Percentiles rank a stretch among this genome's conserved stretches.
Conservation (phyloP, 352 stramenopile species). For the Phytophthora pluvialis region DNA sequence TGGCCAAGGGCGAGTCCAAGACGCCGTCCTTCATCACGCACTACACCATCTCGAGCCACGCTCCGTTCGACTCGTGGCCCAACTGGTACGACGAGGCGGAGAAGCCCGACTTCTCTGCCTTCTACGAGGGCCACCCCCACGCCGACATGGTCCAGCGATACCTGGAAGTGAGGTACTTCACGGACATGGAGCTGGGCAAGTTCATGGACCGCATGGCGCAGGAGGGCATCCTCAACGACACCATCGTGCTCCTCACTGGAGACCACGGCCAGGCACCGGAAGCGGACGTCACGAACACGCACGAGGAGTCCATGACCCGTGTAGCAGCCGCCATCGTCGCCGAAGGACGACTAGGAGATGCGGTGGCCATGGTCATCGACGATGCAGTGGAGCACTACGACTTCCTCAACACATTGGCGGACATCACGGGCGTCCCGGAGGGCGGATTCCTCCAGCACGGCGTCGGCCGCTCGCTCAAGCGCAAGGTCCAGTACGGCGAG, state of each 20-base stretch:
- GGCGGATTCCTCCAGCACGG: slow-evolving; percentile 44
- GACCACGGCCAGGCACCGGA: slow-evolving; percentile 58
- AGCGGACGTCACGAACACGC: slow-evolving; percentile 41
- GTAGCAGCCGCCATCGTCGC: slow-evolving; percentile 41
- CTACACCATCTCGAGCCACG: slow-evolving; percentile 70
- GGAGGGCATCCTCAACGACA: slow-evolving; percentile 55
- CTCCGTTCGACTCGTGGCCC: slow-evolving; percentile 43
- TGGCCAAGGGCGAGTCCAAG: slow-evolving; percentile 32
- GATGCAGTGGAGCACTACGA: slow-evolving; percentile 47
- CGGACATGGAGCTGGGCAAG: slow-evolving; percentile 49
- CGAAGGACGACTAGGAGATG: slow-evolving; percentile 40
- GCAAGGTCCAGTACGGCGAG: slow-evolving; percentile 37
- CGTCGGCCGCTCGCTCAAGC: slow-evolving; percentile 51
- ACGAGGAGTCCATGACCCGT: slow-evolving; percentile 41
- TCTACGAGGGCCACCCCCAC: slow-evolving; percentile 36
- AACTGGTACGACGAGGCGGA: slow-evolving; percentile 42
- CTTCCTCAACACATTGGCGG: slow-evolving; percentile 45
- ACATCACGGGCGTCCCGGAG: slow-evolving; percentile 42
- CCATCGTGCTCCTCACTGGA: slow-evolving; percentile 59
- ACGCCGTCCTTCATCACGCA: slow-evolving; percentile 58
- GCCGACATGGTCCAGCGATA: slow-evolving; percentile 41
- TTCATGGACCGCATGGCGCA: slow-evolving; percentile 59
- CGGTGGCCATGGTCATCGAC: slow-evolving; percentile 35
- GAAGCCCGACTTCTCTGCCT: slow-evolving; percentile 47
- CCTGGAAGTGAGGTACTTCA: slow-evolving; percentile 53